Conservation (phyloP, 208 protist species). For the Herpetomonas samuelpessoai region DNA sequence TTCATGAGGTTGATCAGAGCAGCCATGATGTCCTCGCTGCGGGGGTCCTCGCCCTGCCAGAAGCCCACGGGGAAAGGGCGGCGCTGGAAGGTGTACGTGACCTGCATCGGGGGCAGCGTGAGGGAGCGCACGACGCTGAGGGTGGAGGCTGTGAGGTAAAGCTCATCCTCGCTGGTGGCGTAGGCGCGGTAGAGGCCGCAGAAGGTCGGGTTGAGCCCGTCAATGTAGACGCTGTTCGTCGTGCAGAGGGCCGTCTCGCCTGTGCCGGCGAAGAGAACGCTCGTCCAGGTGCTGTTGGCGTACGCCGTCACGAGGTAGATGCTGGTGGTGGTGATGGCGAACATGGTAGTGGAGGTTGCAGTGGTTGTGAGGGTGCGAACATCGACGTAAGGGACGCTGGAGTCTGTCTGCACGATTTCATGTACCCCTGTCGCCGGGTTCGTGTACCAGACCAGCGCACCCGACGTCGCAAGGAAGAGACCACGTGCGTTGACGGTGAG, state of each 20-base stretch:
- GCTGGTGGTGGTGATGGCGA: slow-evolving; percentile 15
- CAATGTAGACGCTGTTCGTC: slow-evolving; percentile 7
- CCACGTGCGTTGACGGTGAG: slow-evolving; percentile 4
- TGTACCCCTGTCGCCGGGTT: not conserved
- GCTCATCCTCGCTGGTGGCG: slow-evolving; percentile 27
- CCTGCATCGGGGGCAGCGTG: slow-evolving; percentile 25
- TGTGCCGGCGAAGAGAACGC: slow-evolving; percentile 25
- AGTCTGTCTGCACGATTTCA: not conserved
- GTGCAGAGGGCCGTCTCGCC: not conserved
- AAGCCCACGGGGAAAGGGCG: slow-evolving; percentile 51
- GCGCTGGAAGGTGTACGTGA: slow-evolving; percentile 17
- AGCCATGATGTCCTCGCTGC: slow-evolving; percentile 18
- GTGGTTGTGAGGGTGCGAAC: not conserved
- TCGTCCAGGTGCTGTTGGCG: slow-evolving; percentile 7
- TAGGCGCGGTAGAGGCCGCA: slow-evolving; percentile 39
- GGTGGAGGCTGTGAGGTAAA: slow-evolving; percentile 39
- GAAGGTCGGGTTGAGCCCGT: slow-evolving; percentile 32
- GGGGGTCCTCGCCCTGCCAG: slow-evolving; percentile 7
- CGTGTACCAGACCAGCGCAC: not conserved
- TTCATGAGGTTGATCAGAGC: slow-evolving; percentile 24
- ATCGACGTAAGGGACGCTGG: slow-evolving; percentile 9
- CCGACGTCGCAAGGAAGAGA: slow-evolving; percentile 18
- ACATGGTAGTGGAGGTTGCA: slow-evolving; percentile 11
- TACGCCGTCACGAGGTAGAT: slow-evolving; percentile 24
- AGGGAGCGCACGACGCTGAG: slow-evolving; percentile 31